Evolutionary conservation across 768 basidiomycete genomes (phyloP).

Genomic region (Rubroboletus pulcherrimus): DNA sequence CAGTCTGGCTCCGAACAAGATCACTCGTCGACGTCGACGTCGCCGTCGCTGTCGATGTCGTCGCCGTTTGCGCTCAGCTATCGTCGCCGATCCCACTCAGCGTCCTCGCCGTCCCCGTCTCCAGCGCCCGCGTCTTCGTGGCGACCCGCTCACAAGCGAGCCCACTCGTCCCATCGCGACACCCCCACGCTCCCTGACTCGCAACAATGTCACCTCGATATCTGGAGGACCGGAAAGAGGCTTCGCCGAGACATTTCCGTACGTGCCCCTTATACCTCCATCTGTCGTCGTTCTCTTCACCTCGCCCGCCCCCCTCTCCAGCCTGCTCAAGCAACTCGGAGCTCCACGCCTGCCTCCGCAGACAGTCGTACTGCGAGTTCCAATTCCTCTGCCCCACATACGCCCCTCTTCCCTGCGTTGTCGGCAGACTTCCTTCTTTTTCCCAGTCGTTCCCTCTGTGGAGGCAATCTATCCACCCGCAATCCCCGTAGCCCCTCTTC

Average conservation of each 20-base stretch:
- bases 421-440: slow-evolving; percentile 50
- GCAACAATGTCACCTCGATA: slow-evolving; percentile 51
- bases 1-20: slow-evolving; percentile 15
- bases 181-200: slow-evolving; percentile 35
- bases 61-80: slow-evolving; percentile 34
- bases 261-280: slow-evolving; percentile 15
- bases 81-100: slow-evolving; percentile 54
- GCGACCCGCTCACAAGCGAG: slow-evolving; percentile 48
- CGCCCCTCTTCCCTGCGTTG: slow-evolving; percentile 42
- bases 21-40: slow-evolving; percentile 1
- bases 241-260: slow-evolving; percentile 49
- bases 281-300: slow-evolving; percentile 7
- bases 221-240: slow-evolving; percentile 53
- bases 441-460: slow-evolving; percentile 22
- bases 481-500: slow-evolving; percentile 22
- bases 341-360: slow-evolving; percentile 29
- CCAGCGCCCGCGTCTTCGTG: slow-evolving; percentile 36
- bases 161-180: slow-evolving; percentile 39
- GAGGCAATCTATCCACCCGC: slow-evolving; percentile 5
- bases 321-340: slow-evolving; percentile 21
- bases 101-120: slow-evolving; percentile 34
- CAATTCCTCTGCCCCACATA: slow-evolving; percentile 27
- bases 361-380: slow-evolving; percentile 28
- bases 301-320: slow-evolving; percentile 1
- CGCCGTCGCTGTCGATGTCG: slow-evolving; percentile 28